Evolutionary conservation across 2,329 filamentous ascomycete genomes (phyloP), one percentile per base, ranked within the genome.

Genomic region (Colletotrichum falcatum): DNA sequence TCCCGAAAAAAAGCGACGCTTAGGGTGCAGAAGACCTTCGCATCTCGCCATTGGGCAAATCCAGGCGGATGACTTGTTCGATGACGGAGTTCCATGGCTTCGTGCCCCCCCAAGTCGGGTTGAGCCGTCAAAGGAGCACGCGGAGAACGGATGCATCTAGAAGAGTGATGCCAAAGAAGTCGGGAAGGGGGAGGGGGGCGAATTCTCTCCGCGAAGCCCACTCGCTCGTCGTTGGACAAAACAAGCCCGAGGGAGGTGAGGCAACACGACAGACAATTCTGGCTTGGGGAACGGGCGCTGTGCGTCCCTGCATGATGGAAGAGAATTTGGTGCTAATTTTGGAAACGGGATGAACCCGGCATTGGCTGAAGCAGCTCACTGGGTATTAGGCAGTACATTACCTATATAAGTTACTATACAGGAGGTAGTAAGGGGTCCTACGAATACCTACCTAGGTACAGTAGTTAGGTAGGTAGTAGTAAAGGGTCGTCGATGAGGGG

Each of bases 271-370:
- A n/a, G n/a, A n/a, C n/a, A n/a, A 70, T 62, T 37, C 46, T 56
- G 58, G 62, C 63, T 39, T 51, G 44, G 64, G 23, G 58, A 68
- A 30, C 49, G 49, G 37, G 44, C 46, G 51, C 46, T 54, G 44
- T 63, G 46, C 59, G 64, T 70, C 64, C 68, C 64, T 70, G 68
- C 68, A 70, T 70, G 53, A 67, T 35, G 58, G 30, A 37, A 55
- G 18, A 67, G 53, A 46, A 48, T 35, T 58, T 39, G 64, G 64
- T 70, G 68, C 68, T 70, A 70, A 70, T 70, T 70, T 62, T 70
- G 68, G 68, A 70, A 67, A 70, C 53, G 58, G 68, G 68, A 70
- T 63, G 59, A 70, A 70, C 64, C 64, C 59, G 46, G 64, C 33
- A 62, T 70, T 62, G 64, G 67, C 33, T 62, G 58, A 56, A 67